phyloP scores from a whole-genome alignment of 2,329 filamentous ascomycete genomes.

The Phialemoniopsis sp. region DNA sequence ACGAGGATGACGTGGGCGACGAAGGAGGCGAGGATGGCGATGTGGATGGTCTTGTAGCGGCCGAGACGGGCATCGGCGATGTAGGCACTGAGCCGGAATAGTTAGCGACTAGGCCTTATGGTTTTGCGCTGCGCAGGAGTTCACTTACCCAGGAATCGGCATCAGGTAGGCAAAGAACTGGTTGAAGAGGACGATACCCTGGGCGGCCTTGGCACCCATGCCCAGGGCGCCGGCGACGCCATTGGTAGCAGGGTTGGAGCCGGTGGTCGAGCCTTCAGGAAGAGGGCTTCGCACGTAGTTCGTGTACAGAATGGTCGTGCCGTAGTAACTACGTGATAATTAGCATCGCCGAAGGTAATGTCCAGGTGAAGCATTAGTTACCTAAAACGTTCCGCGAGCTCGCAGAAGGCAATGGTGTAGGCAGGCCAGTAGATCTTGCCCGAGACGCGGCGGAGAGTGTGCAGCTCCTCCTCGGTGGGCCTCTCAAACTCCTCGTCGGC shows the following conservation, averaged over 20 bases:
- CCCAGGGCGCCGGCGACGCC: conserved; percentile 47
- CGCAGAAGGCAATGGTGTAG: conserved; percentile 68
- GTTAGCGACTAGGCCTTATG: conserved; percentile 38
- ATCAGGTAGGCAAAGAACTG: conserved; percentile 59
- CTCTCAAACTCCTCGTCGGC: conserved; percentile 15
- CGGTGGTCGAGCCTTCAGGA: conserved; percentile 49
- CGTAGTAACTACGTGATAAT: too few relatives aligned
- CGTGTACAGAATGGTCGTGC: conserved; percentile 64
- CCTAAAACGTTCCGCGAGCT: conserved; percentile 72
- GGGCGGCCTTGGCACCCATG: conserved; percentile 52
- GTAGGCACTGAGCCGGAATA: conserved; percentile 29
- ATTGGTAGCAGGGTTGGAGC: conserved; percentile 31
- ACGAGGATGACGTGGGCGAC: conserved; percentile 64
- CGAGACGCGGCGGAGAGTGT: conserved; percentile 58
- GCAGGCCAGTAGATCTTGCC: conserved; percentile 61
- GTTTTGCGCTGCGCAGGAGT: too few relatives aligned
- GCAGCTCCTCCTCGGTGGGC: conserved; percentile 59
- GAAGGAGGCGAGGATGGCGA: conserved; percentile 62
- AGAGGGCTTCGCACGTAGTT: conserved; percentile 59
- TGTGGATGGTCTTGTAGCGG: conserved; percentile 69
- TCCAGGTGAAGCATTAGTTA: too few relatives aligned
- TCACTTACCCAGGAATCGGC: conserved; percentile 23
- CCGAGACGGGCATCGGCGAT: conserved; percentile 69
- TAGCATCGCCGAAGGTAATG: too few relatives aligned
- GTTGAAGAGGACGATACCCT: conserved; percentile 48